Conservation (phyloP, 306 rosid genomes). For the Vigna unguiculata region DNA sequence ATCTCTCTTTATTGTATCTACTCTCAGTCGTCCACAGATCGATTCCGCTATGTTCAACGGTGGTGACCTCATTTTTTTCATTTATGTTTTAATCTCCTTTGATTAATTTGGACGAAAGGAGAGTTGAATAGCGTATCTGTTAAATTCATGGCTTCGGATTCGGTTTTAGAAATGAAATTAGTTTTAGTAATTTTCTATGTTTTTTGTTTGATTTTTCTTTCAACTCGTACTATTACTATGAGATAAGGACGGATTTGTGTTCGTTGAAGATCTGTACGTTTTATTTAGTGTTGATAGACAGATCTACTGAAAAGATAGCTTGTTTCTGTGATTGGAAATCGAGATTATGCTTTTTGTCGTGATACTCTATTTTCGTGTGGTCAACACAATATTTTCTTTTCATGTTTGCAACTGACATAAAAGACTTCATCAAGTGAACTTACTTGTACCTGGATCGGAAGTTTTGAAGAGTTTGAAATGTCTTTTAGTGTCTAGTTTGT, state of each 20-base stretch:
- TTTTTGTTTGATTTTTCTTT: conserved; percentile 27
- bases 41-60: not conserved
- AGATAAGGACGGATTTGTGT: not conserved
- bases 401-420: not conserved
- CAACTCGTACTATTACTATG: not conserved
- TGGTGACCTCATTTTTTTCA: not conserved
- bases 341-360: not conserved
- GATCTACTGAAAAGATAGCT: conserved; percentile 13
- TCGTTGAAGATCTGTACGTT: not conserved
- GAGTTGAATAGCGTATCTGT: not conserved
- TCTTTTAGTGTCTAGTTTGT: not conserved
- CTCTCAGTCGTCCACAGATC: conserved; percentile 15
- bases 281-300: not conserved
- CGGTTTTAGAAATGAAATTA: not conserved
- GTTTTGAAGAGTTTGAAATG: not conserved
- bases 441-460: not conserved
- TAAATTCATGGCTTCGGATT: not conserved
- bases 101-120: not conserved
- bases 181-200: not conserved
- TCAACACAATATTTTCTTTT: not conserved
- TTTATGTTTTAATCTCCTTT: not conserved
- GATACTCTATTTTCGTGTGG: not conserved
- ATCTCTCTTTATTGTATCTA: not conserved
- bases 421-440: not conserved
- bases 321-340: conserved; percentile 5